Evolutionary conservation across 2,329 filamentous ascomycete genomes (phyloP), one percentile per base, ranked within the genome.

Genomic region (Pseudogymnoascus sp.): DNA sequence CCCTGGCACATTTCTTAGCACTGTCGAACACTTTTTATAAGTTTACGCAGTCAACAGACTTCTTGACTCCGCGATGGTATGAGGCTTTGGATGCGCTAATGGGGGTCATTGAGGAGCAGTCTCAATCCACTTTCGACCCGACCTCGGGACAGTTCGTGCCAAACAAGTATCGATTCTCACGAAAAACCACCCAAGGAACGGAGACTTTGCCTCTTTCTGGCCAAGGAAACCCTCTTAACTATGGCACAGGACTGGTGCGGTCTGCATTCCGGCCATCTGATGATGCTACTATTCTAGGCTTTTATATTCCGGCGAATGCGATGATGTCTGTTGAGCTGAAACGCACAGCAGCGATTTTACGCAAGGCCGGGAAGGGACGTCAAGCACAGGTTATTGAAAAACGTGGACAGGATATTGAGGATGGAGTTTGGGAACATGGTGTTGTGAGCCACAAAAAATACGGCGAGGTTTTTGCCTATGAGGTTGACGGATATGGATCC

Each of bases 201-300:
- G 94, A 99, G 74, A 99, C 94, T 0, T 83, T 99, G 35, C 89
- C 82, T 67, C 79, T 99, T 0, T 79, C 76, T 1, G 94, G 94
- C 1, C 79, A 92, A 22, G 94, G 94, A n/a, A 99, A 99, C 72
- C 94, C 94, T 0, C 78, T 99, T 14, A 92, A 90, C 67, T 81
- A 79, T 66, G 90, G 86, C 16, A 97, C 94, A 0, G 92, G 91
- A 0, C 82, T 99, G 1, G 82, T 97, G 57, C 86, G 94, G 62
- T 96, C 90, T 39, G 93, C 94, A 0, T 99, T 99, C 76, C 84
- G 94, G 1, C 94, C 94, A 4, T 96, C 90, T 65, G 94, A 99
- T 69, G 94, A 99, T 73, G 91, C 94, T 2, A 95, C 92, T 0
- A 97, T 94, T 37, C 79, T 99, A 2, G 92, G 92, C 47, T 99